phyloP scores from a whole-genome alignment of 345 rosid species.

The Alliaria petiolata region DNA sequence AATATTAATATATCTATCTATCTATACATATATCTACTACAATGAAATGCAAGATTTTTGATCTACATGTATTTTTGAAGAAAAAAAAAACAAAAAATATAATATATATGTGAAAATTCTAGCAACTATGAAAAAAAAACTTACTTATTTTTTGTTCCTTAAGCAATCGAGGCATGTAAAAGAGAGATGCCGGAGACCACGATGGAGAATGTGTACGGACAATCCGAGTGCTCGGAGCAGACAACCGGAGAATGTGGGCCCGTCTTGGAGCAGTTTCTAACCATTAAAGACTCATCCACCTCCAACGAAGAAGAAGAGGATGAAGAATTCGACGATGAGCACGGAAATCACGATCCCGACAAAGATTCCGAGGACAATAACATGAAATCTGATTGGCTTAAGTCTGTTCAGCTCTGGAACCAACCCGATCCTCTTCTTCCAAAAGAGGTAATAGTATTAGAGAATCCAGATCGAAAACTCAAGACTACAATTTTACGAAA shows the following conservation, averaged over 20 bases:
- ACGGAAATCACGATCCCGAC: conserved; percentile 25
- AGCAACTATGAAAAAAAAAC: neutral
- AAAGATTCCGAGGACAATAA: conserved; percentile 40
- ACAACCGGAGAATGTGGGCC: conserved; percentile 68
- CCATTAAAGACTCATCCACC: conserved; percentile 43
- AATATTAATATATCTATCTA: neutral
- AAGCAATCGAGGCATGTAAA: conserved; percentile 82
- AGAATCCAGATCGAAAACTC: neutral
- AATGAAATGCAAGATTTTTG: neutral
- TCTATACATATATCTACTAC: neutral
- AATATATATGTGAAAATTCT: neutral
- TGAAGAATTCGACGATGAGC: conserved; percentile 37
- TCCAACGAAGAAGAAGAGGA: conserved; percentile 41
- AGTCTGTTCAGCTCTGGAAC: conserved; percentile 94
- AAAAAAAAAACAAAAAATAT: neutral
- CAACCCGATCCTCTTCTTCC: conserved; percentile 53
- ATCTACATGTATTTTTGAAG: neutral
- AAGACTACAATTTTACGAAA: neutral
- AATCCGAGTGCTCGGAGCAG: conserved; percentile 83
- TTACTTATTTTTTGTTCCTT: neutral
- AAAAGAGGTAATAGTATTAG: conserved; percentile 44
- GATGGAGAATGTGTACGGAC: conserved; percentile 50
- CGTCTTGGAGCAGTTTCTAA: conserved; percentile 77
- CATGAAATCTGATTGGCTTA: conserved; percentile 92
- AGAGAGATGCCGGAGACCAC: conserved; percentile 68